Evolutionary conservation across 805 yeast species (phyloP), one percentile per base, ranked within the genome.

Genomic region (Ogataea wickerhamii): DNA sequence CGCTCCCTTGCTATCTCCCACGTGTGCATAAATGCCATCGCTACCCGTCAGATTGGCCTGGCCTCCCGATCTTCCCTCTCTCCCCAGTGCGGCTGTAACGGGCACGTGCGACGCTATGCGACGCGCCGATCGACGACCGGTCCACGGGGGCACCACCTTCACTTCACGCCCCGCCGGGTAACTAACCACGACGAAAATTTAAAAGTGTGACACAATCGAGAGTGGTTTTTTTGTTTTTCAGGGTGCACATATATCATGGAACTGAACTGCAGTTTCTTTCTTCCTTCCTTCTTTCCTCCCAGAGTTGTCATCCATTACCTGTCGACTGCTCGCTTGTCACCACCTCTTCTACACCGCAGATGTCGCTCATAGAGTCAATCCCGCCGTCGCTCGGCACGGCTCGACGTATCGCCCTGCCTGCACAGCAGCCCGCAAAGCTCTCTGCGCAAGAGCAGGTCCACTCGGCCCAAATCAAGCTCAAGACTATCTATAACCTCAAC

Each of bases 401-500:
- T 16, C 18, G 10, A 16, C 30, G 10, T 7, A 8, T 10, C 16
- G n/a, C 32, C 12, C 10, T 21, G 22, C 22, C 32, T 29, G 17
- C 7, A 18, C 32, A 7, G 8, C 16, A 26, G 29, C 29, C 29
- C 16, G 16, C 29, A 11, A 26, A 26, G 16, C 29, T 26, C 16
- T 17, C 32, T 17, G 32, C 10, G 12, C 12, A 24, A 3, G 47
- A 44, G 19, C 36, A 43, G 25, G 36, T 46, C 12, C 22, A 35
- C 3, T 24, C 24, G 11, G 39, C 35, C 28, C 49, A 49, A 34
- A 32, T 34, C 29, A 38, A 31, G 20, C 32, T 49, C 34, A 49
- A 47, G 37, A 46, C 51, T 3, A 28, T 46, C 28, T 43, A 41
- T 38, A 49, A 47, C 27, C 40, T 49, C 25, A 44, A 39, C 20